Base-by-base conservation (phyloP, 2,329 filamentous ascomycete genomes). In the Alternaria gansuensis region DNA sequence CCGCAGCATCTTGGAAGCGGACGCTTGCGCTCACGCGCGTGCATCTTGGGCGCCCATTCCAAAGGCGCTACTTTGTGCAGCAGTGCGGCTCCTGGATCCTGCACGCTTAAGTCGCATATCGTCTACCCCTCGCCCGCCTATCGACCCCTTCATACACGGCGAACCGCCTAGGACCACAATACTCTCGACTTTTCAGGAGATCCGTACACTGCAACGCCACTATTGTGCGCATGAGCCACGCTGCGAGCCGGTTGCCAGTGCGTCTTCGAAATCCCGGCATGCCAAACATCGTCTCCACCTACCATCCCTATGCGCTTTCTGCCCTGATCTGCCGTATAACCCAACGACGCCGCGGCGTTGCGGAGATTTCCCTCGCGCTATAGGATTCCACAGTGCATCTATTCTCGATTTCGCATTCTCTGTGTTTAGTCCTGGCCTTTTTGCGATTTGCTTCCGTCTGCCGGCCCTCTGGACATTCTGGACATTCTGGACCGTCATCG, bases 141-240 rank as follows among this genome's bases (percentile, higher is more conserved):
- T 50, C 34, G 57, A 65, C 70, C 64, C 69, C 64, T 70, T 68
- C 64, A 68, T 63, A 66, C 66, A 65, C 51, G 17, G 53, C 54
- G 51, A 64, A 52, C 59, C 43, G 44, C 46, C 59, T 56, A 51
- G 59, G 54, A 54, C 59, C 48, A 57, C 59, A 48, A 54, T 54
- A 54, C 55, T 57, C 63, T 61, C 57, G 64, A 46, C 60, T 56
- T 56, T 55, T 60, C 59, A 66, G 62, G 59, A 64, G 59, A 62
- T 51, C 59, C 63, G 62, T 65, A 63, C 60, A 59, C 55, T 46
- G 36, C 58, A 40, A 65, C 64, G 64, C 64, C 64, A 65, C 64
- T 70, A 70, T 65, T 68, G 71, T 68, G 74, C 73, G 74, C 73
- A 72, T 71, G 72, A 74, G 72, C 73, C 73, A 75, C 72, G 64